Percentiles rank a stretch among this genome's conserved stretches.
These are phyloP conservation scores for Hibiscus trionum DNA, from an alignment of 345 rosid species.

Conservation along the genomic window DNA sequence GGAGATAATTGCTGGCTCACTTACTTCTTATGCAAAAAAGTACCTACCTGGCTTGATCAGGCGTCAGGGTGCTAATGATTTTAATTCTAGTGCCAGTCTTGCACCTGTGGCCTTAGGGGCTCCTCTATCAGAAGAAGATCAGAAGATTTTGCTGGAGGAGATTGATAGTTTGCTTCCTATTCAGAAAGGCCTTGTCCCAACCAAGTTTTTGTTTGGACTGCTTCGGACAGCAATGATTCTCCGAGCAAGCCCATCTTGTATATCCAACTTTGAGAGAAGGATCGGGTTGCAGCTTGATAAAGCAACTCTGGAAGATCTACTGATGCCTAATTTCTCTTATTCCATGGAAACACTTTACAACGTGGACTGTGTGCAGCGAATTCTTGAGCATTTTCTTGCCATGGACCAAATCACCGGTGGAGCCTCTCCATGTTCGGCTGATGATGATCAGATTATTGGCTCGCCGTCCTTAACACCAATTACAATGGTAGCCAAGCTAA, in stretches of 20 bases:
- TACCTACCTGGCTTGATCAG: slow-evolving; percentile 81
- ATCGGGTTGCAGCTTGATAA: slow-evolving; percentile 97
- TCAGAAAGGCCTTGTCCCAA: slow-evolving; percentile 73
- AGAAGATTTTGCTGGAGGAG: slow-evolving; percentile 69
- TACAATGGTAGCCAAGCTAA: slow-evolving; percentile 79
- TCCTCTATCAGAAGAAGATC: slow-evolving; percentile 77
- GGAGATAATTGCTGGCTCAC: slow-evolving; percentile 74
- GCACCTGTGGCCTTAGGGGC: slow-evolving; percentile 44
- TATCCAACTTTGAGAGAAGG: slow-evolving; percentile 69
- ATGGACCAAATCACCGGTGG: slow-evolving; percentile 74
- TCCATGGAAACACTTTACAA: slow-evolving; percentile 92
- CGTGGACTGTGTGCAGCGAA: slow-evolving; percentile 82
- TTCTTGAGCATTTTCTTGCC: slow-evolving; percentile 80
- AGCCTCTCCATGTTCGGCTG: slow-evolving; percentile 72
- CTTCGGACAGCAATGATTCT: slow-evolving; percentile 82
- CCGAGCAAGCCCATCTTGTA: slow-evolving; percentile 53
- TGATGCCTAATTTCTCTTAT: slow-evolving; percentile 88
- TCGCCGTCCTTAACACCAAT: slow-evolving; percentile 81
- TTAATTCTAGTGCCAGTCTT: slow-evolving; percentile 56
- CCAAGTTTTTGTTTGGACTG: slow-evolving; percentile 80
- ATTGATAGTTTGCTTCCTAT: slow-evolving; percentile 63
- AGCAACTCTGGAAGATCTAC: slow-evolving; percentile 86
- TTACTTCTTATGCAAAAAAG: slow-evolving; percentile 64
- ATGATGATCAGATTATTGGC: slow-evolving; percentile 77
- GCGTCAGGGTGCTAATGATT: slow-evolving; percentile 58